phyloP scores from a whole-genome alignment of 2,329 filamentous ascomycete genomes.

The Peltaster fructicola region DNA sequence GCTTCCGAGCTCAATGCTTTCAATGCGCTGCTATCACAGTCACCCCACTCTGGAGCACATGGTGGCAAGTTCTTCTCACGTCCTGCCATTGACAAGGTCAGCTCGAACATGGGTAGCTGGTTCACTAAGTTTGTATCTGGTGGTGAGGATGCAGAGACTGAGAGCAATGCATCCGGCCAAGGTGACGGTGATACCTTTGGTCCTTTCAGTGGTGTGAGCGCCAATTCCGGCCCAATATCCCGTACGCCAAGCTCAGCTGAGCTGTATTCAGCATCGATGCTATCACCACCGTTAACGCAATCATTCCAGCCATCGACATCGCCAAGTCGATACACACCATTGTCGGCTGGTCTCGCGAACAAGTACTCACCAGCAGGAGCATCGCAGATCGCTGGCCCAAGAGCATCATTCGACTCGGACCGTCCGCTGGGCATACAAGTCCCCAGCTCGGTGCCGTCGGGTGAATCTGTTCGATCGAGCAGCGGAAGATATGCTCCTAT shows the following conservation, averaged over 20 bases:
- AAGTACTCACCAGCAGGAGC: slow-evolving; percentile 4
- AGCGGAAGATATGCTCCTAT: too few relatives aligned
- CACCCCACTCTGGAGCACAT: slow-evolving; percentile 50
- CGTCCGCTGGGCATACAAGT: slow-evolving; percentile 7
- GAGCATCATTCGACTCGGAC: slow-evolving; percentile 22
- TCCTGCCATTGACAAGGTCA: slow-evolving; percentile 90
- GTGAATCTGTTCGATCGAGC: too few relatives aligned
- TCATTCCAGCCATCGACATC: slow-evolving; percentile 7
- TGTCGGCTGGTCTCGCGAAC: slow-evolving; percentile 2
- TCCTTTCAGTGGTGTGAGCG: slow-evolving; percentile 66
- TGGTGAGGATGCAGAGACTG: slow-evolving; percentile 43
- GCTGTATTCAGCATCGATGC: slow-evolving; percentile 36
- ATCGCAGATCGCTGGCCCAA: slow-evolving; percentile 10
- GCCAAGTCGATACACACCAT: slow-evolving; percentile 14
- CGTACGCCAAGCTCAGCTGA: slow-evolving; percentile 53
- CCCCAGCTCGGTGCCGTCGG: too few relatives aligned
- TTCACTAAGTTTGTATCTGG: slow-evolving; percentile 96
- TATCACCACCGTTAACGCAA: slow-evolving; percentile 10
- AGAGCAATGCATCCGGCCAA: slow-evolving; percentile 27
- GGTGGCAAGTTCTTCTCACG: slow-evolving; percentile 66
- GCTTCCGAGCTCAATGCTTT: slow-evolving; percentile 69
- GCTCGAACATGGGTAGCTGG: slow-evolving; percentile 72
- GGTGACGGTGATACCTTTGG: slow-evolving; percentile 25
- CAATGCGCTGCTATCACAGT: slow-evolving; percentile 63
- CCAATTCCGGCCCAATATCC: slow-evolving; percentile 34